phyloP scores from a whole-genome alignment of 1,139 yeast genomes.

The Saccharomycopsis phalli region DNA sequence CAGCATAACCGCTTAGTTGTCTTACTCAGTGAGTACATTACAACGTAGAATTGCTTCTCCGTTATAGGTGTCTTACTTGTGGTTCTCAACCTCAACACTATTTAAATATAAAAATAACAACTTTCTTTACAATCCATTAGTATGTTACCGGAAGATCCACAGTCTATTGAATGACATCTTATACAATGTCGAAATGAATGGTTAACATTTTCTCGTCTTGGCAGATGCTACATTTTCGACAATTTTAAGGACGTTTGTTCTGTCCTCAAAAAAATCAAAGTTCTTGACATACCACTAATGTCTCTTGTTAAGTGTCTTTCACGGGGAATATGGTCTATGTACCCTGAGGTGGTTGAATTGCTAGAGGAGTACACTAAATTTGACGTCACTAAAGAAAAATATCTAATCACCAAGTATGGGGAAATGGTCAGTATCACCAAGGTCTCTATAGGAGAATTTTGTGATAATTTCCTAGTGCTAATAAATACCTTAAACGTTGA shows the following conservation, averaged over 20 bases:
- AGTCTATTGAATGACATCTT: no score
- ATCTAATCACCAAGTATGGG: background rate
- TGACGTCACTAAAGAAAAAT: background rate
- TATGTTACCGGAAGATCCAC: no score
- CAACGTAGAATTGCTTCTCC: no score
- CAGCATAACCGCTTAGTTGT: no score
- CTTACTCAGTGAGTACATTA: no score
- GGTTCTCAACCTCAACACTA: no score
- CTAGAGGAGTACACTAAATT: conserved; percentile 2
- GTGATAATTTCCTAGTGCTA: conserved; percentile 2
- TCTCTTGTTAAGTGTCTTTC: background rate
- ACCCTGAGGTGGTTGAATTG: conserved; percentile 1
- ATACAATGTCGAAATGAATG: background rate
- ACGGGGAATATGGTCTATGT: conserved; percentile 1
- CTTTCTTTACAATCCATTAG: no score
- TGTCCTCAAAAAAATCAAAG: background rate
- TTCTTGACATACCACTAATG: conserved; percentile 1
- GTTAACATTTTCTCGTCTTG: background rate
- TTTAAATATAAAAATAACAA: no score
- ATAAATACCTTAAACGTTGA: no score
- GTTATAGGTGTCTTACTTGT: no score
- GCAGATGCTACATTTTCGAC: conserved; percentile 5
- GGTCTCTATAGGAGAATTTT: background rate
- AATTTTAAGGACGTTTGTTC: conserved; percentile 4
- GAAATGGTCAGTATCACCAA: background rate